A percentile compares a stretch with the other conserved stretches of the same genome.
Conservation (phyloP, 83 land plant genomes). For the Larix sibirica region DNA sequence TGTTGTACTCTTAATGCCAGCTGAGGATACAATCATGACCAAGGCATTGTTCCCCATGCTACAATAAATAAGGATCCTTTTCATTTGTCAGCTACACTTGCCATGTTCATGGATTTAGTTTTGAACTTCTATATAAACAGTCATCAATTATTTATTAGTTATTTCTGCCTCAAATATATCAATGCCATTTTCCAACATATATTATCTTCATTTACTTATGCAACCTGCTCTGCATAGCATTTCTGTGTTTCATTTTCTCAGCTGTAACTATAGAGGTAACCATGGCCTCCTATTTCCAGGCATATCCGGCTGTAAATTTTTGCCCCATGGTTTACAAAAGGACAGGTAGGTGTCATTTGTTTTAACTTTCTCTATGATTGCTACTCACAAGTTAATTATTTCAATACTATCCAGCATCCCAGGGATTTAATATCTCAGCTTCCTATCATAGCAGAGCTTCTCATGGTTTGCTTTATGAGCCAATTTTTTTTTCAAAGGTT, state of each 20-base stretch:
- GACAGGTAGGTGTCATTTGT: too few species aligned
- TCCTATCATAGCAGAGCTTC: neutral
- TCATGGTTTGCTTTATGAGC: too few species aligned
- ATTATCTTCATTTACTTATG: neutral
- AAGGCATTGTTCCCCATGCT: neutral
- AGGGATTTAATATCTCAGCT: neutral
- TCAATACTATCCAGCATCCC: too few species aligned
- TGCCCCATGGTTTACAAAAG: too few species aligned
- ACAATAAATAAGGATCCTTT: neutral
- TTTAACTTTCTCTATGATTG: too few species aligned
- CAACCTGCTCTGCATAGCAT: neutral
- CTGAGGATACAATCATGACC: neutral
- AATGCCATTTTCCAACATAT: neutral
- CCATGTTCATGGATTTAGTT: neutral
- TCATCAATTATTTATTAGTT: neutral
- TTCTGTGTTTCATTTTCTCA: neutral
- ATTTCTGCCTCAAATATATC: neutral
- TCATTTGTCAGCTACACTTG: neutral
- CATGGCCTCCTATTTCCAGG: neutral
- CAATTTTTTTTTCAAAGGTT: neutral
- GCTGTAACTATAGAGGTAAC: neutral
- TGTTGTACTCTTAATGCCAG: neutral
- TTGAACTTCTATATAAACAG: neutral
- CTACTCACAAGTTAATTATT: too few species aligned
- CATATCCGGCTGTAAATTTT: too few species aligned